phyloP scores from a whole-genome alignment of 2,329 filamentous ascomycete genomes.

The Colletotrichum filicis region DNA sequence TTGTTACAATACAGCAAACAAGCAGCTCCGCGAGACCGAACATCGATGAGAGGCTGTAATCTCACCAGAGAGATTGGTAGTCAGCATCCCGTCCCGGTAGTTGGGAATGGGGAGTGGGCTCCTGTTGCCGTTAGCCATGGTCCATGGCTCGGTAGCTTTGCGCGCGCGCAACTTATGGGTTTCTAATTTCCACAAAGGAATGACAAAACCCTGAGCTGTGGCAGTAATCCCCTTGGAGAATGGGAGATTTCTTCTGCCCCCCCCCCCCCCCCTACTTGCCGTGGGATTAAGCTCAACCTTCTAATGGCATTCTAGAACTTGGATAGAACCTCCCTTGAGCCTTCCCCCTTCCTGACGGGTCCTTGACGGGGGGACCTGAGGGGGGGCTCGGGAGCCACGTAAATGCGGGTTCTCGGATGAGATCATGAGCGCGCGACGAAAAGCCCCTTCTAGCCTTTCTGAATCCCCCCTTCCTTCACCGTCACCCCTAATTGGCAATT shows the following conservation, averaged over 20 bases:
- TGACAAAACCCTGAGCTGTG: background rate
- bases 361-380: background rate
- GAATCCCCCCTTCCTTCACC: background rate
- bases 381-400: background rate
- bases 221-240: background rate
- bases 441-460: background rate
- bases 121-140: background rate
- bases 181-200: background rate
- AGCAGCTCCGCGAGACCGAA: background rate
- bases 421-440: background rate
- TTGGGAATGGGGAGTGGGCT: background rate
- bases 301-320: background rate
- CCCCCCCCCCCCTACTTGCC: background rate
- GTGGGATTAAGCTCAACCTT: background rate
- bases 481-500: background rate
- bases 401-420: background rate
- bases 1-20: background rate
- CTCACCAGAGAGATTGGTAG: background rate
- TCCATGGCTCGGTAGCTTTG: background rate
- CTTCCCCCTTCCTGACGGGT: background rate
- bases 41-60: background rate
- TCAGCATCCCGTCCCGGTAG: background rate
- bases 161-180: background rate
- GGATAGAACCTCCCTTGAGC: background rate
- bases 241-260: background rate